Percentiles rank a stretch among this genome's conserved stretches.
Conservation (phyloP, 805 yeast genomes). For the Pichia gijzeniarum region DNA sequence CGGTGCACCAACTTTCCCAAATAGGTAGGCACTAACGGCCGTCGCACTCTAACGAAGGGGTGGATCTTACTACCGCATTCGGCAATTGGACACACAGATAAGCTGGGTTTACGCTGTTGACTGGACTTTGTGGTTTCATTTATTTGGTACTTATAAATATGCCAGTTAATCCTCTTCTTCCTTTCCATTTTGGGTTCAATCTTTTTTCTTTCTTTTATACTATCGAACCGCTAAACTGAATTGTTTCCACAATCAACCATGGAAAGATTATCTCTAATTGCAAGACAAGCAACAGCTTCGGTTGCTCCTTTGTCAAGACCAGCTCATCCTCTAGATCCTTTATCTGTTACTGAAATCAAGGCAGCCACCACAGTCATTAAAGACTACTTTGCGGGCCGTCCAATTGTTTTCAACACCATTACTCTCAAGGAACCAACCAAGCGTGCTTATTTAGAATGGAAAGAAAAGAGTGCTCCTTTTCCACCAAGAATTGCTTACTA, state of each 20-base stretch:
- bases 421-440: slow-evolving; percentile 69
- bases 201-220: background rate
- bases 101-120: background rate
- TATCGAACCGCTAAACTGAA: background rate
- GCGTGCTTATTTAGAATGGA: slow-evolving; percentile 57
- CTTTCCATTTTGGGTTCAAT: background rate
- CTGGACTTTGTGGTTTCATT: too few relatives aligned
- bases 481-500: slow-evolving; percentile 68
- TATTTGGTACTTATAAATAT: too few relatives aligned
- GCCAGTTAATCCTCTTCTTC: background rate
- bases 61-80: slow-evolving; percentile 3
- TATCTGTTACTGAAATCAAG: slow-evolving; percentile 55
- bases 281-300: slow-evolving; percentile 54
- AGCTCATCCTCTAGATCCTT: slow-evolving; percentile 67
- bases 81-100: slow-evolving; percentile 9
- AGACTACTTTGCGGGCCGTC: slow-evolving; percentile 38
- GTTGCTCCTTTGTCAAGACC: slow-evolving; percentile 48
- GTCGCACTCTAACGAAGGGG: background rate
- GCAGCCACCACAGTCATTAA: slow-evolving; percentile 49
- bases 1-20: background rate
- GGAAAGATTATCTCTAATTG: slow-evolving; percentile 64
- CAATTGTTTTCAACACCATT: slow-evolving; percentile 57
- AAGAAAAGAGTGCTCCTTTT: slow-evolving; percentile 48
- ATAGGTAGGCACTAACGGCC: background rate
- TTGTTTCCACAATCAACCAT: slow-evolving; percentile 23